Evolutionary conservation across 345 rosid genomes (phyloP), one percentile per base, ranked within the genome.

Genomic region (Moringa oleifera): DNA sequence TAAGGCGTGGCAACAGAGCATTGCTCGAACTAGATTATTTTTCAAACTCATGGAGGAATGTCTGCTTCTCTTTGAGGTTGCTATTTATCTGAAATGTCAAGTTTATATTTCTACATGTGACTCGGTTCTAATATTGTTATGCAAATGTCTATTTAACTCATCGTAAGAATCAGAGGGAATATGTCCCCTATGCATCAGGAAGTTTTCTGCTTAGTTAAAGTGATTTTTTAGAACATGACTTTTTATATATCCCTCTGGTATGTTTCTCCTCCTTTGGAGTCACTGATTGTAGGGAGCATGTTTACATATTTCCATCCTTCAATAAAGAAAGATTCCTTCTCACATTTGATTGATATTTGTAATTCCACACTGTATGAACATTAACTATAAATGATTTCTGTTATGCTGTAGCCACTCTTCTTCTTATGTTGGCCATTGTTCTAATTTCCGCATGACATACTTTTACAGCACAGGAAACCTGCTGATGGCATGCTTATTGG

Each of bases 1-100:
- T 67, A 90, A 90, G 80, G 96, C 93, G 11, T 94, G 99, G 99
- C 97, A 90, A 85, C 97, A 90, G 80, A 94, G 96, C 83, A 83
- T 90, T 47, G 99, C 96, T 68, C 95, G 99, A 47, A 94, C 97
- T 37, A 81, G 97, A 84, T 76, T 90, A 60, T 94, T 88, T 80
- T 94, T 94, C 81, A 94, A 94, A 71, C 97, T 94, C 62, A 70
- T 88, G 95, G 99, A 94, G 79, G 99, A 94, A 84, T 83, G 93
- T 78, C 87, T 88, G 59, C 77, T 81, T 66, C 97, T 88, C 59
- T 94, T 94, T 75, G 99, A 94, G 99, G 99, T 94, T 71, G 58
- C 65, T 66, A 41, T 50, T 55, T 33, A 45, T 62, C 62, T 50
- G 70, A 58, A 28, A 50, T 17, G 53, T 58, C 25, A 47, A 41